Evolutionary conservation across 257 asterid species (phyloP).

Genomic region (Dorcoceras hygrometricum): DNA sequence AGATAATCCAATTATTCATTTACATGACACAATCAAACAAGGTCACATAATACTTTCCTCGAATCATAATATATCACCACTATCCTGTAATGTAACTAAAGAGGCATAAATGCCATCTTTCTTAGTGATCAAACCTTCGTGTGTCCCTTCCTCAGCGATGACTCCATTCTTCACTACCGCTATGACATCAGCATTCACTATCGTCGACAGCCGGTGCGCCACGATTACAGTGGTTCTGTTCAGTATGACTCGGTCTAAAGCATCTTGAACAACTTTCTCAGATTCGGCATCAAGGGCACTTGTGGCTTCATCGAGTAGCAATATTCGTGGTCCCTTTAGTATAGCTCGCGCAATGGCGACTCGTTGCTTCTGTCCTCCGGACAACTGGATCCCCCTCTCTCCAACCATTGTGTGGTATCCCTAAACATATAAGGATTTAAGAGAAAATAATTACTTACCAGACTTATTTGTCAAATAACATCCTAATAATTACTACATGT

Average conservation of each 20-base stretch:
- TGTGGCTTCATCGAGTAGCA: slow-evolving; percentile 59
- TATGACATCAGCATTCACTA: slow-evolving; percentile 47
- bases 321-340: slow-evolving; percentile 43
- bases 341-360: slow-evolving; percentile 61
- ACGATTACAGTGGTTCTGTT: slow-evolving; percentile 52
- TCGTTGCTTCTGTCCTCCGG: slow-evolving; percentile 61
- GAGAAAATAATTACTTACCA: too few species aligned
- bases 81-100: slow-evolving; percentile 32
- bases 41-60: too few species aligned
- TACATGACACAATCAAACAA: too few species aligned
- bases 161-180: slow-evolving; percentile 45
- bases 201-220: slow-evolving; percentile 60
- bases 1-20: too few species aligned
- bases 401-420: slow-evolving; percentile 56
- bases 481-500: not conserved
- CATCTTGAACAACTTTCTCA: slow-evolving; percentile 48
- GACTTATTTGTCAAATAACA: too few species aligned
- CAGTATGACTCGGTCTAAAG: slow-evolving; percentile 41
- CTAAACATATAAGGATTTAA: slow-evolving; percentile 20
- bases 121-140: slow-evolving; percentile 31
- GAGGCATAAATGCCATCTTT: slow-evolving; percentile 48
- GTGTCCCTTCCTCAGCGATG: slow-evolving; percentile 47
- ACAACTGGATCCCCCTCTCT: slow-evolving; percentile 50
- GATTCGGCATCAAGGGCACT: slow-evolving; percentile 58
- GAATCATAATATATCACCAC: not conserved